Conservation (phyloP, 208 protist genomes). For the Leishmania mexicana region DNA sequence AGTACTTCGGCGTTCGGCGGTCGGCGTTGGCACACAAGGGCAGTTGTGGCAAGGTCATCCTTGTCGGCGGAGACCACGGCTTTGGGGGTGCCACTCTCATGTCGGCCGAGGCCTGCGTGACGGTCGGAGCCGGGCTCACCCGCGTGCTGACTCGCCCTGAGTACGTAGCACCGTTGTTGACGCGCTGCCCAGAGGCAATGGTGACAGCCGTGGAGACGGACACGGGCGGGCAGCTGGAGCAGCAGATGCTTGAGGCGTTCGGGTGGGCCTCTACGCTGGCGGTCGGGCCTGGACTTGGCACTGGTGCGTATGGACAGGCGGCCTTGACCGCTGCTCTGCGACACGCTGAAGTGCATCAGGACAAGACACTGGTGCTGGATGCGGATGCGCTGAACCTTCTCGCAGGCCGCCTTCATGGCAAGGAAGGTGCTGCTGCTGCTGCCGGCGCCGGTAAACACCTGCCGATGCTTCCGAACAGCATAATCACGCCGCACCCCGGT, state of each 20-base stretch:
- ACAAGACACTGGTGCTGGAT: conserved; percentile 69
- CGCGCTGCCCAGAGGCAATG: conserved; percentile 86
- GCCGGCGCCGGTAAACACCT: neutral
- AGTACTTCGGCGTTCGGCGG: conserved; percentile 42
- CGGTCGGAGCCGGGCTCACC: conserved; percentile 63
- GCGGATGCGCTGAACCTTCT: conserved; percentile 77
- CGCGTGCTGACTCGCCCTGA: conserved; percentile 61
- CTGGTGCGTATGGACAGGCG: conserved; percentile 32
- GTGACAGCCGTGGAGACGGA: conserved; percentile 8
- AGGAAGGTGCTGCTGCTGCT: neutral
- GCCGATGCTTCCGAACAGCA: conserved; percentile 37
- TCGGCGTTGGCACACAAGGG: conserved; percentile 65
- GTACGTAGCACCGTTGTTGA: conserved; percentile 64
- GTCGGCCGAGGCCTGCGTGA: conserved; percentile 72
- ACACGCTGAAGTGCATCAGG: conserved; percentile 34
- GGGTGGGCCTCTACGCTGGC: conserved; percentile 60
- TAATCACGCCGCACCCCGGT: conserved; percentile 83
- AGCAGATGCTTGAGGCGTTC: conserved; percentile 36
- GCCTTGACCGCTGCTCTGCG: conserved; percentile 31
- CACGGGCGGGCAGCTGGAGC: neutral
- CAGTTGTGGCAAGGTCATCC: conserved; percentile 56
- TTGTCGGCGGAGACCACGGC: conserved; percentile 74
- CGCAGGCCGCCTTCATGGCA: conserved; percentile 8
- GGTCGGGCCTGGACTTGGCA: conserved; percentile 73
- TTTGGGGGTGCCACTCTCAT: conserved; percentile 81